A percentile compares a stretch with the other conserved stretches of the same genome.
Evolutionary conservation across 495 filamentous ascomycete genomes (phyloP).

Genomic region (Daldinia caldariorum): DNA sequence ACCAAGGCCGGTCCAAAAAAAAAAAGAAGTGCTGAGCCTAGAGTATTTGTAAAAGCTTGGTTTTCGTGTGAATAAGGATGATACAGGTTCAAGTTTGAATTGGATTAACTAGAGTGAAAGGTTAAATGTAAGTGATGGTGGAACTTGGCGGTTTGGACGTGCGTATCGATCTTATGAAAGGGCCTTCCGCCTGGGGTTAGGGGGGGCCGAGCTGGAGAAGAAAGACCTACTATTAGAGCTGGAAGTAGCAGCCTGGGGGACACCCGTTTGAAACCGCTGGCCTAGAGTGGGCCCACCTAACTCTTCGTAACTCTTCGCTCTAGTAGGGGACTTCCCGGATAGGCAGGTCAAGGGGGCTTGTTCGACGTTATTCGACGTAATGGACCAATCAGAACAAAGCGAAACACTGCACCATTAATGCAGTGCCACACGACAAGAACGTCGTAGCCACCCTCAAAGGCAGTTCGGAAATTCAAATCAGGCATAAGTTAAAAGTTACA

Average conservation of each 20-base stretch:
- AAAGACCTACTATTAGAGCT: not conserved
- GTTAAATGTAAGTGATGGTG: not conserved
- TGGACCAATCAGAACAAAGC: not conserved
- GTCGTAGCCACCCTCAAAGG: conserved; percentile 5
- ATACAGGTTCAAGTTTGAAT: conserved; percentile 2
- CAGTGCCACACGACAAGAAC: conserved; percentile 5
- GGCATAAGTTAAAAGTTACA: not conserved
- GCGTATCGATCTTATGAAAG: conserved; percentile 3
- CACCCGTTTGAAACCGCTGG: not conserved
- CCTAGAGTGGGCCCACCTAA: not conserved
- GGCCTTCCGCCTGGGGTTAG: not conserved
- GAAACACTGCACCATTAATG: not conserved
- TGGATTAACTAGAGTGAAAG: not conserved
- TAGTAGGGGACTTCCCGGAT: conserved; percentile 4
- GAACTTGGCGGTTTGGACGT: conserved; percentile 9
- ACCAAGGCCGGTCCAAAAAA: conserved; percentile 3
- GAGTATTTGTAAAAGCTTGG: conserved; percentile 4
- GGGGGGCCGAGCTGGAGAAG: not conserved
- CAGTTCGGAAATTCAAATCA: conserved; percentile 7
- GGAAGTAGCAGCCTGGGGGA: not conserved
- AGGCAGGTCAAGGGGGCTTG: conserved; percentile 3
- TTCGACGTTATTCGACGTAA: not conserved
- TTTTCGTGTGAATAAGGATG: not conserved
- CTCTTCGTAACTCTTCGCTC: not conserved
- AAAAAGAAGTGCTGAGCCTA: not conserved